phyloP scores from a whole-genome alignment of 139 green algal genomes.

The Spirogloea muscicola region DNA sequence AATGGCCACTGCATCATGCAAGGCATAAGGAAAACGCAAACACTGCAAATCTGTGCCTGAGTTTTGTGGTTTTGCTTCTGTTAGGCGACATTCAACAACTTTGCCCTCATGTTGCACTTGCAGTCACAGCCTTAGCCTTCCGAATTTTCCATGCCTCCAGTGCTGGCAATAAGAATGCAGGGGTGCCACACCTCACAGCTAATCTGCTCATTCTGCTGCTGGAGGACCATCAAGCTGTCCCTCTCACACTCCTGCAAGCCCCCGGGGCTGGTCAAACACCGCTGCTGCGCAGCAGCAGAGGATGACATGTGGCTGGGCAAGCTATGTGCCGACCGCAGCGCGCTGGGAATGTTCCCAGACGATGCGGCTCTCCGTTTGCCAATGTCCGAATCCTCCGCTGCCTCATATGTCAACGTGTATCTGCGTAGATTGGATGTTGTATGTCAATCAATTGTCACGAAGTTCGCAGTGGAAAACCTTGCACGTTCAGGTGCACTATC shows the following conservation, averaged over 20 bases:
- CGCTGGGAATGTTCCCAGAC: neutral
- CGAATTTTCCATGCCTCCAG: neutral
- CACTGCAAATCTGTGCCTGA: conserved; percentile 2
- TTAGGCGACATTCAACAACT: neutral
- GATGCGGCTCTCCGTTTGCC: conserved; percentile 11
- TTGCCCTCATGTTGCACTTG: neutral
- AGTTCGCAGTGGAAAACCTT: too few relatives aligned
- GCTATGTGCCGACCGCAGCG: neutral
- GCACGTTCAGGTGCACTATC: too few relatives aligned
- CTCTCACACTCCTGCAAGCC: neutral
- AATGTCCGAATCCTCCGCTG: conserved; percentile 42
- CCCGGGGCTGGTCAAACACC: neutral
- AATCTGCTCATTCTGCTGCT: conserved; percentile 5
- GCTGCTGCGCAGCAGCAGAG: neutral
- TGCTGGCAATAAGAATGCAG: neutral
- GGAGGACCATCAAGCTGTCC: neutral
- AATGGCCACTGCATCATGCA: too few relatives aligned
- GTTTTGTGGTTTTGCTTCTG: neutral
- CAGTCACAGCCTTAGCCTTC: neutral
- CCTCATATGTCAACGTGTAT: conserved; percentile 35
- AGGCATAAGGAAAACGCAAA: too few relatives aligned
- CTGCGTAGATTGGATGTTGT: too few relatives aligned
- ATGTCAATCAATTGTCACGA: too few relatives aligned
- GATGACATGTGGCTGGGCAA: neutral
- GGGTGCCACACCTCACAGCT: neutral